phyloP scores from a whole-genome alignment of 1,284 basidiomycete species.

The Sporisorium scitamineum region DNA sequence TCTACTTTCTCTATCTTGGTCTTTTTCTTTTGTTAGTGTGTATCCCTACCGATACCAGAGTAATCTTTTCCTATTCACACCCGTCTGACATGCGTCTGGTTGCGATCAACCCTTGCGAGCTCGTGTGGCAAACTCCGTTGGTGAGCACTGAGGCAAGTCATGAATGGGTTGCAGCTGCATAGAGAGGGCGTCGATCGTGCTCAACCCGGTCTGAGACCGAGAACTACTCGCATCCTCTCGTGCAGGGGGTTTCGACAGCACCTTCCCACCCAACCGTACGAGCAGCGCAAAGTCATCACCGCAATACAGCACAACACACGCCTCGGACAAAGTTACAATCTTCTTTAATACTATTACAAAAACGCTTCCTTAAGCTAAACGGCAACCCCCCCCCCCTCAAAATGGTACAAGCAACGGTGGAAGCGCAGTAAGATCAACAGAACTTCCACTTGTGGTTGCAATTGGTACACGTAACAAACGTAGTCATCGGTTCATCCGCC shows the following conservation, averaged over 20 bases:
- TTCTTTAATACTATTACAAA: constrained; percentile 20
- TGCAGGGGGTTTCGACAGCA: too few relatives aligned
- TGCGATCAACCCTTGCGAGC: not conserved
- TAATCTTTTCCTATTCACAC: not conserved
- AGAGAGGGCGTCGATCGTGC: too few relatives aligned
- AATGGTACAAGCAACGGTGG: not conserved
- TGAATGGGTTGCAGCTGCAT: too few relatives aligned
- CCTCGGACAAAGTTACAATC: not conserved
- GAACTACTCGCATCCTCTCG: too few relatives aligned
- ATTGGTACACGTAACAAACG: constrained; percentile 65
- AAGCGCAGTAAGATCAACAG: constrained; percentile 37
- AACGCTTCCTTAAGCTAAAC: too few relatives aligned
- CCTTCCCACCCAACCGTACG: too few relatives aligned
- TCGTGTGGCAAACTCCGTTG: not conserved
- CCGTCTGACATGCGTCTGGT: too few relatives aligned
- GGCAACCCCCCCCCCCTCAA: too few relatives aligned
- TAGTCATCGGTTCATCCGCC: constrained; percentile 68
- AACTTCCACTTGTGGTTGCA: constrained; percentile 69
- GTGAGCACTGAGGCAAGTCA: too few relatives aligned
- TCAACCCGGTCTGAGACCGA: too few relatives aligned
- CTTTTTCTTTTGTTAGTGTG: not conserved
- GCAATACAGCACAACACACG: not conserved
- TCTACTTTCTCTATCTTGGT: not conserved
- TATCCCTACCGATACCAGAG: not conserved
- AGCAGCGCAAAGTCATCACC: too few relatives aligned